phyloP scores from a whole-genome alignment of 139 green algal genomes.

The Micromonas commoda region DNA sequence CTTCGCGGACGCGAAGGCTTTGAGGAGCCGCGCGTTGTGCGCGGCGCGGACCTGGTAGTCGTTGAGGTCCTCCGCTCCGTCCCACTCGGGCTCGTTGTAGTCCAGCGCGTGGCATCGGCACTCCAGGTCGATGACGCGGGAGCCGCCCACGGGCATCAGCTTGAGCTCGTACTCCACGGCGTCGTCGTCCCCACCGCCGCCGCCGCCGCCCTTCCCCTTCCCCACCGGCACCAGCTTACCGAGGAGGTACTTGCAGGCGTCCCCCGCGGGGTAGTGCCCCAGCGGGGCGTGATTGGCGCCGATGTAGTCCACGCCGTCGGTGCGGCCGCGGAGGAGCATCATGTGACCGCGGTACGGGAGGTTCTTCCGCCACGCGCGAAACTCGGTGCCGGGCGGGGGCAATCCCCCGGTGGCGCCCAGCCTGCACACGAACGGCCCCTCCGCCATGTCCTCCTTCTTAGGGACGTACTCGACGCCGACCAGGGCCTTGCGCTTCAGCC shows the following conservation, averaged over 20 bases:
- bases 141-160: neutral
- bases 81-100: neutral
- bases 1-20: constrained; percentile 4
- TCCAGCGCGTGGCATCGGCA: constrained; percentile 1
- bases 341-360: neutral
- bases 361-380: too few relatives aligned
- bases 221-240: neutral
- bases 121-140: neutral
- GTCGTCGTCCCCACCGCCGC: neutral
- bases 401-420: too few relatives aligned
- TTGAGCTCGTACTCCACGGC: neutral
- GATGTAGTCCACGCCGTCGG: constrained; percentile 10
- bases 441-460: too few relatives aligned
- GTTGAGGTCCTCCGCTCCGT: neutral
- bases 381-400: too few relatives aligned
- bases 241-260: neutral
- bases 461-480: too few relatives aligned
- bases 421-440: too few relatives aligned
- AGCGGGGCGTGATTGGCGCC: neutral
- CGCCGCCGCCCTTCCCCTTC: neutral
- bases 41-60: neutral
- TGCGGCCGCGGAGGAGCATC: neutral
- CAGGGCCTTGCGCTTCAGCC: too few relatives aligned
- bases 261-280: neutral
- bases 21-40: neutral